phyloP scores from a whole-genome alignment of 495 filamentous ascomycete species.

The Penicillium lagena region DNA sequence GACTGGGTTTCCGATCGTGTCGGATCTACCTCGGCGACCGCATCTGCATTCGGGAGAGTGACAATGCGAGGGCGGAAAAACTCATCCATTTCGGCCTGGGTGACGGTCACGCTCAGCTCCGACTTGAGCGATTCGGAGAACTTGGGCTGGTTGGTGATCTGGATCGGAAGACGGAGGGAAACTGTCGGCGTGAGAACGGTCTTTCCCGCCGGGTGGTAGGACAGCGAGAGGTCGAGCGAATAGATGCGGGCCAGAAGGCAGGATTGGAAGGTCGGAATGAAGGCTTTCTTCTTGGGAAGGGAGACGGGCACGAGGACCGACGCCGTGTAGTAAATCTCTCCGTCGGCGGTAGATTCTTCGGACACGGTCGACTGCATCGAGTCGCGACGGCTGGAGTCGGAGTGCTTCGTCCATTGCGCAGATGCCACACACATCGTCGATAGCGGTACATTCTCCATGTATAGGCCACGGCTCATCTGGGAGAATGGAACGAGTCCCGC shows the following conservation, averaged over 20 bases:
- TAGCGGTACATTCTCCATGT: constrained; percentile 55
- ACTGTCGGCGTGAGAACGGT: constrained; percentile 49
- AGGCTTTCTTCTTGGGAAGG: constrained; percentile 62
- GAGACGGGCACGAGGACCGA: constrained; percentile 66
- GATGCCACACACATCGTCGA: constrained; percentile 59
- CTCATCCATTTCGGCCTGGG: constrained; percentile 30
- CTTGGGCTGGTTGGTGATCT: constrained; percentile 46
- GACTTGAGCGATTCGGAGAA: constrained; percentile 12
- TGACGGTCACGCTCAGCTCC: constrained; percentile 15
- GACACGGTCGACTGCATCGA: constrained; percentile 45
- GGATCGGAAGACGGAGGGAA: constrained; percentile 67
- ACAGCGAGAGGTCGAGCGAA: constrained; percentile 60
- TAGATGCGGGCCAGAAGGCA: constrained; percentile 82
- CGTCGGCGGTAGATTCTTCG: constrained; percentile 28
- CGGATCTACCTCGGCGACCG: background rate
- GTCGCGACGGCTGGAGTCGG: constrained; percentile 43
- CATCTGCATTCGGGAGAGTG: constrained; percentile 2
- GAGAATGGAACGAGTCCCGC: constrained; percentile 15
- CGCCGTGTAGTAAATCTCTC: constrained; percentile 57
- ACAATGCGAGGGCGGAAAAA: constrained; percentile 34
- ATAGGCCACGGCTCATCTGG: constrained; percentile 56
- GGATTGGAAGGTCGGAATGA: constrained; percentile 83
- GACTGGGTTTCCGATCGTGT: background rate
- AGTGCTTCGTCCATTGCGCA: constrained; percentile 59
- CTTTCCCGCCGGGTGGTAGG: constrained; percentile 52